phyloP scores from a whole-genome alignment of 2,329 filamentous ascomycete genomes.

The Penicillium corylophilum region DNA sequence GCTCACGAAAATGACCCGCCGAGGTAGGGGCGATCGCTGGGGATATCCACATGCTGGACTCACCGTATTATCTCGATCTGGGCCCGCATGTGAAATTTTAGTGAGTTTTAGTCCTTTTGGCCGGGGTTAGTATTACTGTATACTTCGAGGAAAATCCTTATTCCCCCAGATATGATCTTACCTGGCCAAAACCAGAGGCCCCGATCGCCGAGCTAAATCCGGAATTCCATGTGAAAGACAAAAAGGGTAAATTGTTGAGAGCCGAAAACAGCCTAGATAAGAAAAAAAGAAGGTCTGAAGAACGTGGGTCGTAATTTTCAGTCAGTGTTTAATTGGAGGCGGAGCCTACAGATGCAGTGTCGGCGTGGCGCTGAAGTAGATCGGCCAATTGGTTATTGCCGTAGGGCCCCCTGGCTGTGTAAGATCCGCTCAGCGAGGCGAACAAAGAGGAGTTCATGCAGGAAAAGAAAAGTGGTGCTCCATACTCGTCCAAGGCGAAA shows the following conservation, averaged over 20 bases:
- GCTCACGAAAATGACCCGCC: slow-evolving; percentile 23
- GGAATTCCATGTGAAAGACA: too few species aligned
- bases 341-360: not conserved
- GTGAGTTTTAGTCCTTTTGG: too few species aligned
- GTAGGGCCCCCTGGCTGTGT: not conserved
- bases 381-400: not conserved
- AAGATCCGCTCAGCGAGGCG: slow-evolving; percentile 3
- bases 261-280: slow-evolving; percentile 11
- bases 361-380: not conserved
- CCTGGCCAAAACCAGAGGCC: too few species aligned
- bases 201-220: too few species aligned
- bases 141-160: not conserved
- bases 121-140: too few species aligned
- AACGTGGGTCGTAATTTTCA: slow-evolving; percentile 14
- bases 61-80: slow-evolving; percentile 2
- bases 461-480: not conserved
- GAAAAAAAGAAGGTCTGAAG: slow-evolving; percentile 5
- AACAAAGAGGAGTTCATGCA: slow-evolving; percentile 11
- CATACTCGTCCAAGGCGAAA: too few species aligned
- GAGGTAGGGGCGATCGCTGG: slow-evolving; percentile 17
- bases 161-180: too few species aligned
- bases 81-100: slow-evolving; percentile 18
- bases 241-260: slow-evolving; percentile 16
- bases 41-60: slow-evolving; percentile 6
- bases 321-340: not conserved